Conservation (phyloP, 2,329 filamentous ascomycete genomes). For the Colletotrichum spaethianum region DNA sequence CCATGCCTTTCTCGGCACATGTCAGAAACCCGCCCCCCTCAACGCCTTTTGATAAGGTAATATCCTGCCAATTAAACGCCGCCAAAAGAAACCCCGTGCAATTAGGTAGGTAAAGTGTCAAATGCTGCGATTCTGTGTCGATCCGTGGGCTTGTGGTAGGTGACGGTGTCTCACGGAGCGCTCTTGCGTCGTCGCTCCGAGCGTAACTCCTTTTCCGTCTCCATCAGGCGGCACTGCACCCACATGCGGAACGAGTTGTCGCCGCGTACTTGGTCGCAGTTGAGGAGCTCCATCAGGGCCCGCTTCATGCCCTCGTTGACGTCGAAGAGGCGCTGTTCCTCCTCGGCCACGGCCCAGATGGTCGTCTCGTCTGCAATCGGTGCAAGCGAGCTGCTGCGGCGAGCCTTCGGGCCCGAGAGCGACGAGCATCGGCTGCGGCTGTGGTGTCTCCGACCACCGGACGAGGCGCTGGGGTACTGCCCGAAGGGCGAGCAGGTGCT, state of each 20-base stretch:
- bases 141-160: background rate
- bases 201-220: conserved; percentile 72
- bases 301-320: conserved; percentile 75
- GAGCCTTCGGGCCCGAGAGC: conserved; percentile 43
- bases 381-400: conserved; percentile 45
- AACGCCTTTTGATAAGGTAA: conserved; percentile 31
- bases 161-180: conserved; percentile 15
- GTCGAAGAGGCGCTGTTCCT: conserved; percentile 68
- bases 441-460: conserved; percentile 53
- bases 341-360: conserved; percentile 63
- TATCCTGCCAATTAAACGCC: conserved; percentile 4
- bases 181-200: conserved; percentile 62
- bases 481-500: conserved; percentile 59
- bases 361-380: conserved; percentile 64
- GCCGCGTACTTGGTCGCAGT: conserved; percentile 68
- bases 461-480: conserved; percentile 39
- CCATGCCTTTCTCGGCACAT: conserved; percentile 13
- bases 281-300: conserved; percentile 72
- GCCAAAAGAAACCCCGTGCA: background rate
- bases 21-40: background rate
- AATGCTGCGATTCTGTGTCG: conserved; percentile 12
- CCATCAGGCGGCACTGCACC: conserved; percentile 72
- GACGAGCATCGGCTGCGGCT: conserved; percentile 62
- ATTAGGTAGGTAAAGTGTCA: conserved; percentile 12
- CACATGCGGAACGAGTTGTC: conserved; percentile 69